Evolutionary conservation across 2,329 filamentous ascomycete genomes (phyloP).

Genomic region (Raffaelea deltoideospora): DNA sequence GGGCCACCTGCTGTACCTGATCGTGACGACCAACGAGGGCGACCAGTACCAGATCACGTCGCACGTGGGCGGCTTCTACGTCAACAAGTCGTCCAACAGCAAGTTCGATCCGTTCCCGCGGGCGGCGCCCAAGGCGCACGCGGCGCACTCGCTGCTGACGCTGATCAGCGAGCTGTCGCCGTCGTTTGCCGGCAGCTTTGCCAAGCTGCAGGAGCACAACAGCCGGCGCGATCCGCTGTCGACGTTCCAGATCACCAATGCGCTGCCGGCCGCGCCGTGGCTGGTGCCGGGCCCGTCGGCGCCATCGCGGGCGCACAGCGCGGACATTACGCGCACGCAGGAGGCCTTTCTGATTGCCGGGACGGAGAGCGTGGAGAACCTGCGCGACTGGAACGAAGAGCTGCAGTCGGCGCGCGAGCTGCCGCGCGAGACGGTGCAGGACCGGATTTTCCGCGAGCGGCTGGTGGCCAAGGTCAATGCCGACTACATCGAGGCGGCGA

Average conservation of each 20-base stretch:
- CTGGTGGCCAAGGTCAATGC: slow-evolving; percentile 92
- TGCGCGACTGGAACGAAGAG: slow-evolving; percentile 98
- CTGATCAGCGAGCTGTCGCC: slow-evolving; percentile 68
- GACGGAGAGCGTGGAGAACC: slow-evolving; percentile 82
- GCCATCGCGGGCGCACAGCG: slow-evolving; percentile 51
- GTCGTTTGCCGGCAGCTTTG: slow-evolving; percentile 65
- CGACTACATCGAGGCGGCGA: slow-evolving; percentile 92
- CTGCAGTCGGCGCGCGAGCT: slow-evolving; percentile 94
- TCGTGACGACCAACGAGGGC: slow-evolving; percentile 81
- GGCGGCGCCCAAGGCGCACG: slow-evolving; percentile 59
- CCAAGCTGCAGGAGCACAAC: slow-evolving; percentile 69
- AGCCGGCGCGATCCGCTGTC: slow-evolving; percentile 74
- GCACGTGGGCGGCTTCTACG: slow-evolving; percentile 87
- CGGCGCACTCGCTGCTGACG: slow-evolving; percentile 73
- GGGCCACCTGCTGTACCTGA: slow-evolving; percentile 82
- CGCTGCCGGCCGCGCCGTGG: slow-evolving; percentile 86
- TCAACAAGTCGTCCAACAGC: slow-evolving; percentile 89
- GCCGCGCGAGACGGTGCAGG: slow-evolving; percentile 84
- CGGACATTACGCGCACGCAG: slow-evolving; percentile 80
- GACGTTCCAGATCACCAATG: slow-evolving; percentile 91
- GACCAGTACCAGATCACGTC: slow-evolving; percentile 90
- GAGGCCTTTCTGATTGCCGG: slow-evolving; percentile 84
- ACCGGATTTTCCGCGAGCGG: slow-evolving; percentile 88
- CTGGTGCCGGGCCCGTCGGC: slow-evolving; percentile 58
- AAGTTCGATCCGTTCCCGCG: slow-evolving; percentile 88